These are phyloP conservation scores for Amanita brunnescens DNA, from an alignment of 768 basidiomycete species.

Conservation along the genomic window DNA sequence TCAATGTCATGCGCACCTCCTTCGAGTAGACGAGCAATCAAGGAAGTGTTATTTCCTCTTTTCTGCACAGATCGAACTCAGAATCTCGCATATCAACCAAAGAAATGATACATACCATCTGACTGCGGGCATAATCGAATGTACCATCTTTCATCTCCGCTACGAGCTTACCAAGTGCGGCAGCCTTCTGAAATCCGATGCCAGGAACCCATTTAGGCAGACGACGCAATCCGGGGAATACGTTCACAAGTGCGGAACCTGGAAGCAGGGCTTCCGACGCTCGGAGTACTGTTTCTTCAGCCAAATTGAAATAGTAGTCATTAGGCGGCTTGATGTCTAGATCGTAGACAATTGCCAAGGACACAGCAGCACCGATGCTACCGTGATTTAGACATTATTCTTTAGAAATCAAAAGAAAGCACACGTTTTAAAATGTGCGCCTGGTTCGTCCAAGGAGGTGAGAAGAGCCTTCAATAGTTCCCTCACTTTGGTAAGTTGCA, in stretches of 20 bases:
- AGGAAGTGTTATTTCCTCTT: neutral
- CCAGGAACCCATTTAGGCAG: slow-evolving; percentile 31
- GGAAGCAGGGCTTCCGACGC: slow-evolving; percentile 10
- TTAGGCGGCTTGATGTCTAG: slow-evolving; percentile 16
- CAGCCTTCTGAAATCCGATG: slow-evolving; percentile 17
- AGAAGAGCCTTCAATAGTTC: neutral
- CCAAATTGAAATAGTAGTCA: slow-evolving; percentile 17
- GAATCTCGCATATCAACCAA: neutral
- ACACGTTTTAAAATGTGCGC: neutral
- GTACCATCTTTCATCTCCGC: slow-evolving; percentile 12
- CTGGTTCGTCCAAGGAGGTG: neutral
- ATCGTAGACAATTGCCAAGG: slow-evolving; percentile 20
- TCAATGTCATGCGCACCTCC: slow-evolving; percentile 6
- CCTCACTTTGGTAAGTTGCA: neutral
- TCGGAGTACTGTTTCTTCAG: slow-evolving; percentile 13
- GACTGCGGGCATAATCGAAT: neutral
- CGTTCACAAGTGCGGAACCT: slow-evolving; percentile 18
- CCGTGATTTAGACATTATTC: neutral
- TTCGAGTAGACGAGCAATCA: neutral
- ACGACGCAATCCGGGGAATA: slow-evolving; percentile 23
- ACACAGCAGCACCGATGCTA: slow-evolving; percentile 12
- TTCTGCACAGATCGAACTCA: neutral
- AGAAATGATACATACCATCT: neutral
- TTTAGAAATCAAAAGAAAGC: neutral
- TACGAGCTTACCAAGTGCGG: slow-evolving; percentile 7